Evolutionary conservation across 2,329 filamentous ascomycete species (phyloP), one percentile per base, ranked within the genome.

Genomic region (Apiospora marii): DNA sequence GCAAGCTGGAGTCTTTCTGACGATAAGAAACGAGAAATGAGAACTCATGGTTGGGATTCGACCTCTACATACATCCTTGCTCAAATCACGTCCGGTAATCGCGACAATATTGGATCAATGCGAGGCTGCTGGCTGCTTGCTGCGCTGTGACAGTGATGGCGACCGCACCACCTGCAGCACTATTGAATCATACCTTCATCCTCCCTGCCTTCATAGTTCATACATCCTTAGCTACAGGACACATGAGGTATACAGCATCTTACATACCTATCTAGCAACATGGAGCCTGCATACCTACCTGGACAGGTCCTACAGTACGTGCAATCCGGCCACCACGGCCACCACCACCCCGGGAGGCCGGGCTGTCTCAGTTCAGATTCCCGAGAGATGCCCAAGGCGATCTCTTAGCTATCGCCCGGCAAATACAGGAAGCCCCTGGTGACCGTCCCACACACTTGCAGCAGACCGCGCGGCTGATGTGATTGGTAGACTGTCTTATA

Each of bases 301-400:
- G 27, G 27, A 16, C 22, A 61, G 27, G 14, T 30, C 16, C 19
- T 37, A 37, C 19, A 22, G 51, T 34, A 58, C 34, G 22, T n/a
- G 16, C 24, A 41, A 34, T 51, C 24, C 48, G n/a, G 12, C 53
- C 30, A 37, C 53, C 53, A 41, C 30, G 34, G 8, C 19, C 46
- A 22, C 46, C 46, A n/a, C 22, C 48, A n/a, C n/a, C 30, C 58
- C 58, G 19, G 58, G 58, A 41, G 34, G n/a, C 58, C 58, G 58
- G 58, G 58, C 58, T 64, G 58, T 64, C 58, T 64, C 58, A 64
- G 58, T 64, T 30, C 34, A 64, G 58, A 64, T 64, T 64, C 58
- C 58, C 58, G 58, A 64, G 58, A 37, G 58, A 64, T 64, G 30
- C n/a, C 34, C 14, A 64, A 64, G 58, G 30, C 58, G 58, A 64